Evolutionary conservation across 140 eudicot genomes (phyloP).

Genomic region (Oenanthe javanica): DNA sequence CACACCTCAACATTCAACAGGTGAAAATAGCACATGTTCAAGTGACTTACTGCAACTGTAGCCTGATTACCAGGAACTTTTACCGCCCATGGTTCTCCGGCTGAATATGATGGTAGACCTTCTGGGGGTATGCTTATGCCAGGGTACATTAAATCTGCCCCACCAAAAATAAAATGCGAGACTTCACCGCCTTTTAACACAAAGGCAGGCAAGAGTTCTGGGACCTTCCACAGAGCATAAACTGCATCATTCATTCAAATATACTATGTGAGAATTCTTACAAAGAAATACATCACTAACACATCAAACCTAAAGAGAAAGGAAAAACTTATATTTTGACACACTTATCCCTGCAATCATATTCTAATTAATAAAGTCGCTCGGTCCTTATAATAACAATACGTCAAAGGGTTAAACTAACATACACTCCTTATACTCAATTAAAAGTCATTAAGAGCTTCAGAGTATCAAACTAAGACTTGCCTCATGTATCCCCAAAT

Average conservation of each 20-base stretch:
- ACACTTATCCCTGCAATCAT: no score
- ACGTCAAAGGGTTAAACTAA: background rate
- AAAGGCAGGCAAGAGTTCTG: conserved; percentile 79
- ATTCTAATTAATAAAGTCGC: background rate
- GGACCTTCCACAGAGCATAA: conserved; percentile 90
- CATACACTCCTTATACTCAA: background rate
- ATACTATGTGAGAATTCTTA: background rate
- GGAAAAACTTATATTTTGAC: background rate
- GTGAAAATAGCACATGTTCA: background rate
- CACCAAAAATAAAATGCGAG: conserved; percentile 78
- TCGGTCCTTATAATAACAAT: background rate
- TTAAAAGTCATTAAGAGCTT: background rate
- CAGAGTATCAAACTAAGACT: background rate
- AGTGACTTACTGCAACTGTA: conserved; percentile 67
- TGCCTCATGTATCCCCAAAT: background rate
- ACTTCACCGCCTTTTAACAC: conserved; percentile 91
- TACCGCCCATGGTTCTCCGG: conserved; percentile 87
- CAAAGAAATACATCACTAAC: background rate
- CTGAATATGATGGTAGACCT: conserved; percentile 62
- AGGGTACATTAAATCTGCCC: conserved; percentile 97
- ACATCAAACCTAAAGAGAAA: background rate
- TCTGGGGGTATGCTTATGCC: conserved; percentile 60
- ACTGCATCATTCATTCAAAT: conserved; percentile 37
- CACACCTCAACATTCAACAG: background rate
- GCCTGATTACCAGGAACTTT: conserved; percentile 93